These are phyloP conservation scores for Paecilomyces sp. DNA, from an alignment of 2,329 filamentous ascomycete species.

Conservation along the genomic window DNA sequence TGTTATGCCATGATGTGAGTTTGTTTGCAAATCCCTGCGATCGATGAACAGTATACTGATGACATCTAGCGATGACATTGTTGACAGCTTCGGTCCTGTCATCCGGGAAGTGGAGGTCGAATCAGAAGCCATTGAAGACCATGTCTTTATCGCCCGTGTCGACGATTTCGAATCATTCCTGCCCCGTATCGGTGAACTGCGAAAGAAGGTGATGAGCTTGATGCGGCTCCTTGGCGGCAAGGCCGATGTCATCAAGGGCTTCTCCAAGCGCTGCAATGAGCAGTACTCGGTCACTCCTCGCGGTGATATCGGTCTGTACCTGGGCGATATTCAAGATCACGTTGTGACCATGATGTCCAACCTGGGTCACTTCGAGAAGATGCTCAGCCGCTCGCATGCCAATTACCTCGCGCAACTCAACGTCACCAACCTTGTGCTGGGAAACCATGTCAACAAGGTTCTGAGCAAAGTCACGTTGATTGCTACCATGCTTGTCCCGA, in stretches of 20 bases:
- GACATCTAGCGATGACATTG: slow-evolving; percentile 75
- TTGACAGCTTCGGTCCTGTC: slow-evolving; percentile 86
- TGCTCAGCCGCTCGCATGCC: slow-evolving; percentile 85
- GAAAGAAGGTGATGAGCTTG: slow-evolving; percentile 90
- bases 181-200: slow-evolving; percentile 77
- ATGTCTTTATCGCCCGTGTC: slow-evolving; percentile 83
- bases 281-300: slow-evolving; percentile 92
- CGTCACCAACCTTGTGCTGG: slow-evolving; percentile 82
- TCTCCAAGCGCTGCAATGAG: slow-evolving; percentile 98
- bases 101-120: slow-evolving; percentile 82
- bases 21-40: neutral
- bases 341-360: slow-evolving; percentile 99
- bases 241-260: slow-evolving; percentile 95
- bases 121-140: slow-evolving; percentile 89
- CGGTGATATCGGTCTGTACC: slow-evolving; percentile 92
- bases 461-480: slow-evolving; percentile 93
- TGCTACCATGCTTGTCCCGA: slow-evolving; percentile 89
- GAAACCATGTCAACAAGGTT: slow-evolving; percentile 79
- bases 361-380: slow-evolving; percentile 92
- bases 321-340: slow-evolving; percentile 97
- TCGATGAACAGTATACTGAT: neutral
- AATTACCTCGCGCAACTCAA: slow-evolving; percentile 95
- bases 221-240: slow-evolving; percentile 92
- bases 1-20: slow-evolving; percentile 94
- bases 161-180: slow-evolving; percentile 86